phyloP scores from a whole-genome alignment of 2,329 filamentous ascomycete genomes.

The Pestalotiopsis sp. region DNA sequence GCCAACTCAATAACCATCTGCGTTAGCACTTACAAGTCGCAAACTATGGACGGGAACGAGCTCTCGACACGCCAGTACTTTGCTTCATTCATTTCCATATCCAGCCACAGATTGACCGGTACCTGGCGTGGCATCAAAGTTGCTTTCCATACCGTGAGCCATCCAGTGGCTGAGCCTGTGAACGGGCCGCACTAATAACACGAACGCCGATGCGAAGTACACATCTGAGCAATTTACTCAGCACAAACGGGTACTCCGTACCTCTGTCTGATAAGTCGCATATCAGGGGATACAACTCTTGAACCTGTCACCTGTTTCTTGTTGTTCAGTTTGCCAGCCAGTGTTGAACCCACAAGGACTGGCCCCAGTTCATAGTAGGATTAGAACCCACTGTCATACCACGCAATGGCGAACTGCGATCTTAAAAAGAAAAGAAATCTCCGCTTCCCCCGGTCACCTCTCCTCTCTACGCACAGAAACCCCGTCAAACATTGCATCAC shows the following conservation, averaged over 20 bases:
- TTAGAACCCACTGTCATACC: not conserved
- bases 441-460: not conserved
- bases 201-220: no score
- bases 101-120: no score
- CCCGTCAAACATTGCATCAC: not conserved
- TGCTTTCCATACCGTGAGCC: no score
- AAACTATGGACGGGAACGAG: not conserved
- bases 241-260: no score
- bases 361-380: not conserved
- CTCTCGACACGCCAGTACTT: not conserved
- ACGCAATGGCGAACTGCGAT: constrained; percentile 3
- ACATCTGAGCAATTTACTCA: no score
- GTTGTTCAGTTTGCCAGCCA: no score
- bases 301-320: not conserved
- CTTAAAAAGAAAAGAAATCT: constrained; percentile 6
- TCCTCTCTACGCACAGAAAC: not conserved
- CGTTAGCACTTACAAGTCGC: not conserved
- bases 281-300: not conserved
- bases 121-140: no score
- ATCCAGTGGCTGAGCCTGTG: no score
- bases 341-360: not conserved
- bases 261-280: no score
- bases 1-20: not conserved
- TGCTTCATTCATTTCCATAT: no score
- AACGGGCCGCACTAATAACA: no score